Evolutionary conservation across 352 stramenopile genomes (phyloP).

Genomic region (Globisporangium paroecandrum): DNA sequence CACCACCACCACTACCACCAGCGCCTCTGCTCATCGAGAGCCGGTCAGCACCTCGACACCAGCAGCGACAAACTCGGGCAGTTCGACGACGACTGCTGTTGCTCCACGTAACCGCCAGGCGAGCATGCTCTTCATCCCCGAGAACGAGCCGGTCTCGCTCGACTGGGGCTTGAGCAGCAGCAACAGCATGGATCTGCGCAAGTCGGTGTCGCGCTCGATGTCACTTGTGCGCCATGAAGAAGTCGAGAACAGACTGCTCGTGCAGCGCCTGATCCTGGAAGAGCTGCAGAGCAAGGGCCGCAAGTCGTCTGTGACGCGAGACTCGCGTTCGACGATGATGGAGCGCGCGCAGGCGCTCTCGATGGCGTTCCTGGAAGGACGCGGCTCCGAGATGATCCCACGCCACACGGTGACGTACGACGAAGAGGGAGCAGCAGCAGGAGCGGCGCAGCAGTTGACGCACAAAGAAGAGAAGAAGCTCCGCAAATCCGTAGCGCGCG

Average conservation of each 20-base stretch:
- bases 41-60: background rate
- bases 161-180: conserved; percentile 15
- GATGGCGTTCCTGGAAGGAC: conserved; percentile 10
- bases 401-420: background rate
- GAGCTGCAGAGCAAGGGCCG: conserved; percentile 12
- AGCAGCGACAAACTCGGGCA: background rate
- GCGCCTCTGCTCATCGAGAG: background rate
- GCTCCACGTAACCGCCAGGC: background rate
- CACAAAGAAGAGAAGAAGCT: conserved; percentile 33
- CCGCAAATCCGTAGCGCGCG: conserved; percentile 27
- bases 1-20: background rate
- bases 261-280: conserved; percentile 17
- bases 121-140: conserved; percentile 12
- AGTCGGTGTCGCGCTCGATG: background rate
- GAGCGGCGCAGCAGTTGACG: conserved; percentile 8
- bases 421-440: background rate
- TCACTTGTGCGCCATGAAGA: background rate
- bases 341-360: conserved; percentile 17
- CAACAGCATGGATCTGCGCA: conserved; percentile 14
- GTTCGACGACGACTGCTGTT: background rate
- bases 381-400: conserved; percentile 12
- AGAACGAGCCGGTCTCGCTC: conserved; percentile 16
- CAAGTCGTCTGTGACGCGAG: background rate
- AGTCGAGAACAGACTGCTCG: conserved; percentile 9
- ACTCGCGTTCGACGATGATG: conserved; percentile 11